Evolutionary conservation across 2,329 filamentous ascomycete species (phyloP).

Genomic region (Fusarium longipes): DNA sequence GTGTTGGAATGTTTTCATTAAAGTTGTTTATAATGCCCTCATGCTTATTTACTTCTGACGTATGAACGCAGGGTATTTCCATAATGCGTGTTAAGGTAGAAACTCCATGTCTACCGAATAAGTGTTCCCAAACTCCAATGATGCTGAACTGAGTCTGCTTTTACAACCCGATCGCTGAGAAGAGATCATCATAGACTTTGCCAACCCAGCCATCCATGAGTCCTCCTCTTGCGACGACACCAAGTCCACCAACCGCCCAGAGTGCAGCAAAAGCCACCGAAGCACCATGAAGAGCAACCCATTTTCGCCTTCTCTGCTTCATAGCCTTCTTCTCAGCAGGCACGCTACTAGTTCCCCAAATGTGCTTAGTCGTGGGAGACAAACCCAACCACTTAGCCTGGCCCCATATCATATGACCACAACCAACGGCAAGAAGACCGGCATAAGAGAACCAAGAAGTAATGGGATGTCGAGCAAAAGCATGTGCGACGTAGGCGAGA

Average conservation of each 20-base stretch:
- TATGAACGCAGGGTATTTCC: constrained; percentile 41
- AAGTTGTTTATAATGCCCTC: neutral
- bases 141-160: constrained; percentile 12
- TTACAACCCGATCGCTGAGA: constrained; percentile 49
- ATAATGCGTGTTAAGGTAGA: constrained; percentile 33
- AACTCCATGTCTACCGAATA: constrained; percentile 30
- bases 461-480: constrained; percentile 77
- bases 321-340: constrained; percentile 62
- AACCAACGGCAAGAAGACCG: constrained; percentile 73
- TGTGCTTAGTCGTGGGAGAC: constrained; percentile 66
- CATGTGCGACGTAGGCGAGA: constrained; percentile 85
- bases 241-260: constrained; percentile 87
- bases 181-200: constrained; percentile 79
- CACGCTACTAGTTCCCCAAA: constrained; percentile 55
- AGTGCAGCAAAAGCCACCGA: constrained; percentile 67
- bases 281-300: constrained; percentile 77
- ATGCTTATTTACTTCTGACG: constrained; percentile 4
- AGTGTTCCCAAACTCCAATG: constrained; percentile 42
- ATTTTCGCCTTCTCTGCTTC: constrained; percentile 69
- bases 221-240: constrained; percentile 79
- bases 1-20: neutral
- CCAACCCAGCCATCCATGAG: constrained; percentile 81
- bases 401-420: constrained; percentile 86
- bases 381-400: constrained; percentile 82
- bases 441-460: constrained; percentile 76